A percentile compares a stretch with the other conserved stretches of the same genome.
phyloP scores from a whole-genome alignment of 1,284 basidiomycete genomes.

The Microbotryum intermedium region DNA sequence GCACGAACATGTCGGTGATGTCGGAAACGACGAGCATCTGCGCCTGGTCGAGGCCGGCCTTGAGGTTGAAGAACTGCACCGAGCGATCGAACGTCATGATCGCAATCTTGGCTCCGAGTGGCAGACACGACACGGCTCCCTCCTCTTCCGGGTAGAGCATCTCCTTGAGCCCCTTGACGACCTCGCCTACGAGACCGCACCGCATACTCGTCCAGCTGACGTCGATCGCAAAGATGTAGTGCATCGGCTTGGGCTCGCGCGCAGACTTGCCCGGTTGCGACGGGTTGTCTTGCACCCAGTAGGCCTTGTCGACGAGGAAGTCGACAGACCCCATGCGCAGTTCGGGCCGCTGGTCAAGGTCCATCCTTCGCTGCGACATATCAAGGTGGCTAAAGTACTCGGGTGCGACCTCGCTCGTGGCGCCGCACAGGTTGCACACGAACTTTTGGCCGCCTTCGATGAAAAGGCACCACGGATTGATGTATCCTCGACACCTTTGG shows the following conservation, averaged over 20 bases:
- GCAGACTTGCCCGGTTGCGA: slow-evolving; percentile 27
- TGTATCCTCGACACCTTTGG: slow-evolving; percentile 74
- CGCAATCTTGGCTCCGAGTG: slow-evolving; percentile 49
- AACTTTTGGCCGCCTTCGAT: slow-evolving; percentile 75
- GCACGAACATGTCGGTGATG: slow-evolving; percentile 82
- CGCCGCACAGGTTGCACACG: slow-evolving; percentile 85
- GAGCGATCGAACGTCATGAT: slow-evolving; percentile 77
- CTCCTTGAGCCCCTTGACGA: slow-evolving; percentile 58
- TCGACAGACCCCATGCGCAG: slow-evolving; percentile 86
- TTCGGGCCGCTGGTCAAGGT: slow-evolving; percentile 76
- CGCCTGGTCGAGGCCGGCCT: slow-evolving; percentile 54
- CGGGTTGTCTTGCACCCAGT: slow-evolving; percentile 65
- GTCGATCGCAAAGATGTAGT: slow-evolving; percentile 83
- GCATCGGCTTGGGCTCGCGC: slow-evolving; percentile 59
- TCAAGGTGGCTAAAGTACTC: slow-evolving; percentile 85
- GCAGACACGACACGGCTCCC: slow-evolving; percentile 18
- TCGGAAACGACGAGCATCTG: slow-evolving; percentile 81
- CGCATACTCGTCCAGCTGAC: slow-evolving; percentile 63
- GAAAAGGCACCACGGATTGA: slow-evolving; percentile 92
- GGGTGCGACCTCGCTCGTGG: slow-evolving; percentile 65
- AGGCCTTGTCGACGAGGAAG: slow-evolving; percentile 73
- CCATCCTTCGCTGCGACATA: slow-evolving; percentile 67
- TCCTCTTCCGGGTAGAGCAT: slow-evolving; percentile 53
- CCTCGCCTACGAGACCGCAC: slow-evolving; percentile 63
- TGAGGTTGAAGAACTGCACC: slow-evolving; percentile 84